Conservation (phyloP, 805 yeast genomes). For the Monosporozyma aerobia region DNA sequence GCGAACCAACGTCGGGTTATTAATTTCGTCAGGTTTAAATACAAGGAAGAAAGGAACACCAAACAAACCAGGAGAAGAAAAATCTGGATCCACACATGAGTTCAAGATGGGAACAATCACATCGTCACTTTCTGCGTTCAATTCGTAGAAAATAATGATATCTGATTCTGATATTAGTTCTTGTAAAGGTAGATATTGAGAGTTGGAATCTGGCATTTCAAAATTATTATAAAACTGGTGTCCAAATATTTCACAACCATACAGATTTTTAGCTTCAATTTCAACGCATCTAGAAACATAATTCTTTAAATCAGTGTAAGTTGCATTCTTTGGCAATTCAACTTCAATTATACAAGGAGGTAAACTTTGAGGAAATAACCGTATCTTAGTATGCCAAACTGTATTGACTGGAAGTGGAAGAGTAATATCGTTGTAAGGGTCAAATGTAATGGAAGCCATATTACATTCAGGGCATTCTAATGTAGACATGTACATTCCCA, state of each 20-base stretch:
- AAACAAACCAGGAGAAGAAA: constrained; percentile 41
- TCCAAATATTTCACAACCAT: constrained; percentile 56
- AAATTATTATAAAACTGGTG: constrained; percentile 61
- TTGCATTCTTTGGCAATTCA: constrained; percentile 58
- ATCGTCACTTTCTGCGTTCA: constrained; percentile 35
- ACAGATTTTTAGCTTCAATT: constrained; percentile 31
- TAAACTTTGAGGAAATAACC: constrained; percentile 51
- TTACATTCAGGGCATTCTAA: constrained; percentile 78
- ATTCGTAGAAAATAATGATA: constrained; percentile 55
- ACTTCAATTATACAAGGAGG: constrained; percentile 50
- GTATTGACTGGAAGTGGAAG: constrained; percentile 75
- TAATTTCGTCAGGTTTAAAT: constrained; percentile 41
- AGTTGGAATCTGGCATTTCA: constrained; percentile 46
- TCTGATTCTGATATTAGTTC: constrained; percentile 60
- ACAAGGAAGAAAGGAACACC: constrained; percentile 73
- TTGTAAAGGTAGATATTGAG: constrained; percentile 50
- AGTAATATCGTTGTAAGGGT: constrained; percentile 86
- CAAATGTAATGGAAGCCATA: constrained; percentile 79
- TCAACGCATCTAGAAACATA: constrained; percentile 45
- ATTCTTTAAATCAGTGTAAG: constrained; percentile 51
- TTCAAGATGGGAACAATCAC: constrained; percentile 55
- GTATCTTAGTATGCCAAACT: constrained; percentile 59
- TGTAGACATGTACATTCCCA: constrained; percentile 86
- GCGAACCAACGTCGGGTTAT: constrained; percentile 50
- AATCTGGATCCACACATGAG: constrained; percentile 33